Percentiles rank a stretch among this genome's conserved stretches.
Conservation (phyloP, 78 protist species). For the Bodo saltans region DNA sequence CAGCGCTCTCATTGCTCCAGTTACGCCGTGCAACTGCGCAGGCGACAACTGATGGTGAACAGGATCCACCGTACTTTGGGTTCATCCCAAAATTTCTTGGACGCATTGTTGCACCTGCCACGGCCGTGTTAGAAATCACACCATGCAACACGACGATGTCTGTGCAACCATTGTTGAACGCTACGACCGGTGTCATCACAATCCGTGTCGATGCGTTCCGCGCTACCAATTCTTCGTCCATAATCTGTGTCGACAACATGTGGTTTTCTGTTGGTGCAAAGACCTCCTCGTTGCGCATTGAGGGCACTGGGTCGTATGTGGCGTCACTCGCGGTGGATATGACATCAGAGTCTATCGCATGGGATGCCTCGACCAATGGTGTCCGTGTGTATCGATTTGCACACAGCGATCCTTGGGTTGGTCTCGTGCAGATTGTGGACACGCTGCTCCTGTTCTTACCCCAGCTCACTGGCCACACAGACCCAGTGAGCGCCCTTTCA, state of each 20-base stretch:
- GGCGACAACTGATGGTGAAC: too few relatives aligned
- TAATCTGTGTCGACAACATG: background rate
- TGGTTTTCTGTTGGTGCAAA: background rate
- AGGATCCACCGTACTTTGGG: conserved; percentile 27
- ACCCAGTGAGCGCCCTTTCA: background rate
- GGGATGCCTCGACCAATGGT: conserved; percentile 1
- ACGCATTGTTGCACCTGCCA: background rate
- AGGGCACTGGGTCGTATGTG: background rate
- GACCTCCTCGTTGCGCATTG: too few relatives aligned
- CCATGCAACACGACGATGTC: background rate
- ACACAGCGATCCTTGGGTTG: background rate
- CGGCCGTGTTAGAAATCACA: too few relatives aligned
- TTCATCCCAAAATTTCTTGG: background rate
- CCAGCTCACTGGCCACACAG: background rate
- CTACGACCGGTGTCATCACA: too few relatives aligned
- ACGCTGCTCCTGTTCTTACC: background rate
- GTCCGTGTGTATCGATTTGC: background rate
- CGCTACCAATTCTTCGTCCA: background rate
- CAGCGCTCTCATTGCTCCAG: too few relatives aligned
- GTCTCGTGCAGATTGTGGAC: background rate
- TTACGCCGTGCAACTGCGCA: too few relatives aligned
- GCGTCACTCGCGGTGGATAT: background rate
- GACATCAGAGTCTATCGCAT: background rate
- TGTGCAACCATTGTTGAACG: background rate
- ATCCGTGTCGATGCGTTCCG: background rate